phyloP scores from a whole-genome alignment of 1,284 basidiomycete species.

The Puccinia triticina region DNA sequence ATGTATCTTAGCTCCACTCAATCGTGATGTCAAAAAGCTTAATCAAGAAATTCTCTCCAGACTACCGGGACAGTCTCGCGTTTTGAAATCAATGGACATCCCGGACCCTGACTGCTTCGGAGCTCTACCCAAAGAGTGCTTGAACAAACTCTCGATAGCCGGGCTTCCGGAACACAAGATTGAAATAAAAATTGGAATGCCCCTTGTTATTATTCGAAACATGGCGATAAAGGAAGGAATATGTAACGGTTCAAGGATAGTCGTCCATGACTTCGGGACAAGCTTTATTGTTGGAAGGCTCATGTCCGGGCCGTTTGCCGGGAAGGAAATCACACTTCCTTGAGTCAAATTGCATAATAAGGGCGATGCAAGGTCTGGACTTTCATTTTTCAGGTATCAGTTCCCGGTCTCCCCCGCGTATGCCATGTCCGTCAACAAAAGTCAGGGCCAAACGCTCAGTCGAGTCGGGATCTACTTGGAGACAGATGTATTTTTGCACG shows the following conservation, averaged over 20 bases:
- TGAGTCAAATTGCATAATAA: too few species aligned
- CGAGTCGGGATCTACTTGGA: background rate
- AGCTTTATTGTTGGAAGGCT: background rate
- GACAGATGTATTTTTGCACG: background rate
- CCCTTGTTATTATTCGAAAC: constrained; percentile 1
- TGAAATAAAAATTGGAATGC: background rate
- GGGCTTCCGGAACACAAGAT: background rate
- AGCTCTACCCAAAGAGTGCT: background rate
- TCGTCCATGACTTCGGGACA: background rate
- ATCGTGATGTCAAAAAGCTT: background rate
- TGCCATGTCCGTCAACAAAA: too few species aligned
- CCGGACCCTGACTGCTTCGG: background rate
- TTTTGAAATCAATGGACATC: background rate
- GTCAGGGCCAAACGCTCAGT: too few species aligned
- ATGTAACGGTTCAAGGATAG: background rate
- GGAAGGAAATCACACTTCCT: too few species aligned
- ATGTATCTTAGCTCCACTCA: background rate
- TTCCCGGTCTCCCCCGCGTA: too few species aligned
- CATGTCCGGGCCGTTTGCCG: too few species aligned
- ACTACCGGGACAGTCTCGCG: background rate
- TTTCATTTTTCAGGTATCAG: too few species aligned
- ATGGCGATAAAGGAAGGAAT: background rate
- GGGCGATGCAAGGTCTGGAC: too few species aligned
- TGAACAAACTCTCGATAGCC: background rate
- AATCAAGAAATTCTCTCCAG: background rate